Percentiles rank a stretch among this genome's conserved stretches.
These are phyloP conservation scores for Penicillium riverlandense DNA, from an alignment of 495 filamentous ascomycete species.

Conservation along the genomic window DNA sequence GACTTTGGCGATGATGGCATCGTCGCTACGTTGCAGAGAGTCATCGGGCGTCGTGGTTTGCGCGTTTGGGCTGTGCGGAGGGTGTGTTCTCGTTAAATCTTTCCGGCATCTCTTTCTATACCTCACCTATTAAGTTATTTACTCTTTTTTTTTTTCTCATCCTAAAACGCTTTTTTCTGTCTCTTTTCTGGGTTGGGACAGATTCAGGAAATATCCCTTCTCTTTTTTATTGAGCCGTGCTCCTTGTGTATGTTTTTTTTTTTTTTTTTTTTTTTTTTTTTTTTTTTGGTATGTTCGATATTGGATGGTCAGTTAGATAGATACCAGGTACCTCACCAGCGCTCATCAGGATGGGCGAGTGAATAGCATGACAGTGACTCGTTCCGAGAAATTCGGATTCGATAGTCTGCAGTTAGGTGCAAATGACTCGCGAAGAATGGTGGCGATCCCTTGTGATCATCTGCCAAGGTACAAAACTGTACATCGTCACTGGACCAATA, in stretches of 20 bases:
- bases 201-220: neutral
- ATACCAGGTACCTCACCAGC: neutral
- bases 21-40: conserved; percentile 60
- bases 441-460: too few relatives aligned
- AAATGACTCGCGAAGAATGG: too few relatives aligned
- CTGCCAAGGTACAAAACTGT: too few relatives aligned
- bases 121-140: too few relatives aligned
- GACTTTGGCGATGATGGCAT: conserved; percentile 85
- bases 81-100: conserved; percentile 6
- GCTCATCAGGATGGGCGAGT: conserved; percentile 1
- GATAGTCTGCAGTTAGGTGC: too few relatives aligned
- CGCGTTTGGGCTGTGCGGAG: conserved; percentile 63
- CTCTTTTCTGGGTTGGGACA: neutral
- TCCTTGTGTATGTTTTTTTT: conserved; percentile 2
- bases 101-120: neutral
- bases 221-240: neutral
- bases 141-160: neutral
- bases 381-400: too few relatives aligned
- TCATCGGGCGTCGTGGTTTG: conserved; percentile 75
- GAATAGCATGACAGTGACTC: neutral
- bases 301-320: neutral
- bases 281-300: neutral
- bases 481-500: too few relatives aligned
- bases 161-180: neutral
- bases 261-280: too few relatives aligned